Conservation (phyloP, 2,329 filamentous ascomycete genomes). For the Aspergillus glaucus region DNA sequence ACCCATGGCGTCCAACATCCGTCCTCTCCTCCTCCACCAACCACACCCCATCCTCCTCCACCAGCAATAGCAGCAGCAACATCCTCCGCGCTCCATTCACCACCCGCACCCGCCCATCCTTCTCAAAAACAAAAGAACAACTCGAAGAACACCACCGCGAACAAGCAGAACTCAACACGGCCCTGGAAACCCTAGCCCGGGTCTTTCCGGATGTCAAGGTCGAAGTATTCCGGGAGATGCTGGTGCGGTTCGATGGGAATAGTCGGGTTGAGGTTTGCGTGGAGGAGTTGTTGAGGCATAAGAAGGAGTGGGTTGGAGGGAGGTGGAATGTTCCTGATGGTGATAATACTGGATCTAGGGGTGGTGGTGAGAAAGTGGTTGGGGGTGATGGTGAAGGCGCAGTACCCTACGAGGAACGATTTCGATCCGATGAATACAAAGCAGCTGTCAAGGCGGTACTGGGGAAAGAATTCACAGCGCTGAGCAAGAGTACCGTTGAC, state of each 20-base stretch:
- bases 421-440: constrained; percentile 40
- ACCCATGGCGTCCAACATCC: constrained; percentile 4
- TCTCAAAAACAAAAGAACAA: constrained; percentile 16
- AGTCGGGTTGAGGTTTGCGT: constrained; percentile 43
- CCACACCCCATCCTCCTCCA: constrained; percentile 4
- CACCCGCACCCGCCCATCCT: constrained; percentile 40
- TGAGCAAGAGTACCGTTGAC: constrained; percentile 41
- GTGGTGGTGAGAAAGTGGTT: background rate
- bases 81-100: constrained; percentile 33
- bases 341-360: background rate
- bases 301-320: constrained; percentile 42
- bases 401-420: constrained; percentile 37
- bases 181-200: constrained; percentile 34
- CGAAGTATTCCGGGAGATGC: constrained; percentile 44
- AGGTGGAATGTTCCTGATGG: constrained; percentile 37
- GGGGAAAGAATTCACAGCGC: constrained; percentile 36
- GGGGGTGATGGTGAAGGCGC: constrained; percentile 9
- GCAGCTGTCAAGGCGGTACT: constrained; percentile 33
- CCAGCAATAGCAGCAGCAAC: background rate
- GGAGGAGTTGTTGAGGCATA: constrained; percentile 42
- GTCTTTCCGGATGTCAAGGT: constrained; percentile 43
- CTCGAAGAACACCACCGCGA: constrained; percentile 28
- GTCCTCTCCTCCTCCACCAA: constrained; percentile 10
- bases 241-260: constrained; percentile 41
- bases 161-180: constrained; percentile 36